Base-by-base conservation (phyloP, 495 filamentous ascomycete genomes). In the Neurospora hispaniola region DNA sequence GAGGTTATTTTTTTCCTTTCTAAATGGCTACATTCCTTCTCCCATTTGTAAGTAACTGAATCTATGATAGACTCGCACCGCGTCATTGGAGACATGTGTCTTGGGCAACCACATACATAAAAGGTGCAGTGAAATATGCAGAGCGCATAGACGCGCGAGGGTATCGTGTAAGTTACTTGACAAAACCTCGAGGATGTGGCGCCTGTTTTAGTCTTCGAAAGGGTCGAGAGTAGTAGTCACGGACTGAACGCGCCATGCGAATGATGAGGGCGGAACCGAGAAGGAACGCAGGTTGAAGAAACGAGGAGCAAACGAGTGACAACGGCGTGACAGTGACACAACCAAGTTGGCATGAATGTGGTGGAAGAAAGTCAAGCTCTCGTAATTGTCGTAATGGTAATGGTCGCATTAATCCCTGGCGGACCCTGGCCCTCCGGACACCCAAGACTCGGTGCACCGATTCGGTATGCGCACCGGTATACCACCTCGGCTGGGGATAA, bases 101-200 rank as follows among this genome's bases (percentile, higher is more conserved):
- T 62, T 62, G 54, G 54, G 27, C 54, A 66, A 66, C 14, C 6
- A 38, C 54, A 35, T 66, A 66, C 54, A 35, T 66, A 18, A 35
- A 27, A 62, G 23, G 54, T 62, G 27, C 54, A 66, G 42, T 81
- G 78, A 2, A 80, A 54, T 75, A 84, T 80, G 74, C 89, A 88
- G 70, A 90, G 81, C 4, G 92, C 92, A 80, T 97, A 96, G 78
- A 94, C 88, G 48, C 88, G 87, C 2, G 94, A 8, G 97, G 94
- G 75, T 98, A 93, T 80, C 1, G 3, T 66, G 54, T 9, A 66
- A 66, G 54, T 66, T 66, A 66, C 27, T 66, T 66, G 27, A 66
- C 54, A 35, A 66, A 66, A 16, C 27, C 54, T 66, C 54, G 54
- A 38, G 35, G 54, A 27, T 66, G 23, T 2, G 54, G 12, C 54